Base-by-base conservation (phyloP, 176 grass and related monocot species). In the Panicum miliaceum region DNA sequence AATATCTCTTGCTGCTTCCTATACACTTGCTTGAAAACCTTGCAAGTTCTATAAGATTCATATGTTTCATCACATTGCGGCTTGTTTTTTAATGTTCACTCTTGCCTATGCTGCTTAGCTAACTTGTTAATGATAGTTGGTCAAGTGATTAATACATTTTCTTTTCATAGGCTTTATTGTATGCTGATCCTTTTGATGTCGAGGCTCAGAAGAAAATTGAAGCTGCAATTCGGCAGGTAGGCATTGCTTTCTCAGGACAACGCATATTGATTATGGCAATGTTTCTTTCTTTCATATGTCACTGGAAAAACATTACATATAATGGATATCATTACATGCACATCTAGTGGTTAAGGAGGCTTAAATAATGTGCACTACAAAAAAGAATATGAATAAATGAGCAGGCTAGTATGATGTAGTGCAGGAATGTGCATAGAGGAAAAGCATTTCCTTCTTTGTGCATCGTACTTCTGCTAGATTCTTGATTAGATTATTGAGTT, bases 121-220 rank as follows among this genome's bases (percentile, higher is more conserved):
- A 57, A 36, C 51, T 81, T 81, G 34, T 22, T 82, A n/a, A 70
- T 77, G 46, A 64, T 64, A 75, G 65, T 29, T 56, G 66, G 37
- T 48, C 10, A 73, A 64, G 37, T 54, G 60, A 52, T 37, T 73
- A 15, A 42, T 50, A 79, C 27, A 20, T 65, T 58, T 47, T 7
- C 12, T 65, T 86, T 82, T 84, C 73, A 34, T 85, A 96, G 93
- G 93, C 93, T 67, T 86, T 98, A 86, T 70, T 96, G 73, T 85
- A 86, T 78, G 96, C 93, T 20, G 96, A 98, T 90, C 96, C 96
- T 82, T 98, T 98, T 89, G 96, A 98, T 89, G 81, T 98, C 42
- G 96, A 98, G 83, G 83, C 93, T 81, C 96, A 98, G 83, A 98
- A 75, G 87, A 98, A 98, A 88, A 98, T 98, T 85, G 96, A 98